Evolutionary conservation across 2,329 filamentous ascomycete genomes (phyloP), one percentile per base, ranked within the genome.

Genomic region (Fusarium sp.): DNA sequence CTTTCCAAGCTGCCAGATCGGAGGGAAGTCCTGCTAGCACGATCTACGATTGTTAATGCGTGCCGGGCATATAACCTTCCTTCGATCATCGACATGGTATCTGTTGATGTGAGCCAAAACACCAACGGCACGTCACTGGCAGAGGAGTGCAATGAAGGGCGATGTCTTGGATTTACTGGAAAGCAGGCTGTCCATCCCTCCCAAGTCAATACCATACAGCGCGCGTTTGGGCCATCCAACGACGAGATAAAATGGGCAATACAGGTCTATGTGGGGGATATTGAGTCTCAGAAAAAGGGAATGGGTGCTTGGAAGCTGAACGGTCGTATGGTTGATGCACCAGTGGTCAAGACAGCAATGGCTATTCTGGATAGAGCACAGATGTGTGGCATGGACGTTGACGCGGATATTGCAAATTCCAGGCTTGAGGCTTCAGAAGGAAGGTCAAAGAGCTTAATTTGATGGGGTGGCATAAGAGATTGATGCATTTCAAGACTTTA

Each of bases 151-250:
- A 49, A 17, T 1, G 56, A 61, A 30, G 50, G 56, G 9, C 51
- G 47, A 25, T 23, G 39, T 13, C 20, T 64, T 27, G 61, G 61
- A 1, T 64, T 64, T 27, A 64, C 56, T 1, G 61, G 56, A 7
- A 64, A 61, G 15, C 61, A 64, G 22, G 46, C 35, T 20, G 49
- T 64, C 17, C 61, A 64, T n/a, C 56, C 61, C 6, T 44, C 46
- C 4, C 61, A 64, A 23, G 51, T 56, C 10, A 47, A 50, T 1
- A 23, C 19, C n/a, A 49, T 61, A 15, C 61, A 64, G 37, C 35
- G 30, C 13, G 56, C 51, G 6, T 60, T 56, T 25, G 47, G 23
- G 4, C 51, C 61, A 11, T 61, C 61, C 4, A n/a, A 17, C 9
- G 39, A 56, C 3, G 32, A 35, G 13, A 8, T 64, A 13, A 13